A percentile compares a stretch with the other conserved stretches of the same genome.
phyloP scores from a whole-genome alignment of 176 grass and related monocot genomes.

The Lolium perenne region DNA sequence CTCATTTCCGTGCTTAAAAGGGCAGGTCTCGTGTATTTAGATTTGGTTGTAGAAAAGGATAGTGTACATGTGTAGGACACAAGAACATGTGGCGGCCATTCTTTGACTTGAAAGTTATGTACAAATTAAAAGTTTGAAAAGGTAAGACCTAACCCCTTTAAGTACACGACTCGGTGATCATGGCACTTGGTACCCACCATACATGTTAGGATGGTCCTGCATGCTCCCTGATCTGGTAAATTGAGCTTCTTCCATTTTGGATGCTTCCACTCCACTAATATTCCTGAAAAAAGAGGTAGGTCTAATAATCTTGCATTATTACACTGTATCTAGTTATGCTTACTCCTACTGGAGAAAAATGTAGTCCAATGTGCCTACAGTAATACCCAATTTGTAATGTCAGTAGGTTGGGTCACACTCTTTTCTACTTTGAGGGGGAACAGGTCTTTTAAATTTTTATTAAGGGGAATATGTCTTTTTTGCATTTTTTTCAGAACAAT shows the following conservation, averaged over 20 bases:
- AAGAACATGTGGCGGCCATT: not conserved
- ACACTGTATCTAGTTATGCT: no score
- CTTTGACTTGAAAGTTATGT: not conserved
- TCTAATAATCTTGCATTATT: not conserved
- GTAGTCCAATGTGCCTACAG: no score
- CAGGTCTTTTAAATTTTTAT: no score
- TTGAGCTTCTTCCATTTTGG: not conserved
- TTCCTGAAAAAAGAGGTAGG: not conserved
- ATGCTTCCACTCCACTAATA: not conserved
- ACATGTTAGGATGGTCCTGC: conserved; percentile 6
- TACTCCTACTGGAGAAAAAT: no score
- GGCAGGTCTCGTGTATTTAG: not conserved
- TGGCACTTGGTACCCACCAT: not conserved
- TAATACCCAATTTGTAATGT: not conserved
- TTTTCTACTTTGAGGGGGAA: no score
- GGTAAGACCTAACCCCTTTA: conserved; percentile 15
- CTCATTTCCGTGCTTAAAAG: not conserved
- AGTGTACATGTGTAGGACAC: not conserved
- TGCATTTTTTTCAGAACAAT: no score
- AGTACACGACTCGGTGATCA: not conserved
- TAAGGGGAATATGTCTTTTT: no score
- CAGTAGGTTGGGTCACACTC: no score
- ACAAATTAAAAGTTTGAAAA: not conserved
- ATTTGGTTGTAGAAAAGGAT: not conserved
- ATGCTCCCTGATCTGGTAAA: conserved; percentile 5